A percentile compares a stretch with the other conserved stretches of the same genome.
phyloP scores from a whole-genome alignment of 441 rosid genomes.

The Populus tomentosa region DNA sequence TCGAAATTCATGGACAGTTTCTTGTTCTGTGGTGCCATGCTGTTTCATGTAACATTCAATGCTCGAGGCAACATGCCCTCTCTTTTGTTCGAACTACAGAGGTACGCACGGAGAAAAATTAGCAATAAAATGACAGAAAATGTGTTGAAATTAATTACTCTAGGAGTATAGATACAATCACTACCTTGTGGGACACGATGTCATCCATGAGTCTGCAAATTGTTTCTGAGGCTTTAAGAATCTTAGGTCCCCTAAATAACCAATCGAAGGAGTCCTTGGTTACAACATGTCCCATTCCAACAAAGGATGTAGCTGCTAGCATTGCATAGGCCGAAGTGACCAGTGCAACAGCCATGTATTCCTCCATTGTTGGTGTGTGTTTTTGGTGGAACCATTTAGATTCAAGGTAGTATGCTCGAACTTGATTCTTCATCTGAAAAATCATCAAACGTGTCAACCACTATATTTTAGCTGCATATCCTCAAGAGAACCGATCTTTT shows the following conservation, averaged over 20 bases:
- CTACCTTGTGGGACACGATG: constrained; percentile 33
- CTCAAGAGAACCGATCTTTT: background rate
- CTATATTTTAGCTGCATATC: background rate
- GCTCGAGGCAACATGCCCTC: constrained; percentile 20
- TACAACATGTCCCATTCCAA: constrained; percentile 28
- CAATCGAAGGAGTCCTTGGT: constrained; percentile 30
- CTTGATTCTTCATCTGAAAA: constrained; percentile 8
- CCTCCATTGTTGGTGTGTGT: constrained; percentile 27
- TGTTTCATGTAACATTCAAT: constrained; percentile 31
- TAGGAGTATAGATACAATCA: background rate
- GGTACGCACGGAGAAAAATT: background rate
- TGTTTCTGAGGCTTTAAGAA: constrained; percentile 20
- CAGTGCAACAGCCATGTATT: constrained; percentile 19
- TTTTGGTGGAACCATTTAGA: constrained; percentile 21
- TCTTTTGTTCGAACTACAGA: constrained; percentile 28
- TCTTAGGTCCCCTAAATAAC: constrained; percentile 26
- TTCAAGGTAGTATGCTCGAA: constrained; percentile 20
- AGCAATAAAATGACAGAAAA: background rate
- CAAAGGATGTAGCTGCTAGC: constrained; percentile 18
- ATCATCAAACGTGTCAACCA: background rate
- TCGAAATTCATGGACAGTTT: background rate
- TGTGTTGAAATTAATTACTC: too few relatives aligned
- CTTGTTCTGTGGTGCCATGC: constrained; percentile 11
- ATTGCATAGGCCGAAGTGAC: constrained; percentile 1
- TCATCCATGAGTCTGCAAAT: constrained; percentile 32